These are phyloP conservation scores for Termitomyces sp. DNA, from an alignment of 768 basidiomycete genomes.

Conservation along the genomic window DNA sequence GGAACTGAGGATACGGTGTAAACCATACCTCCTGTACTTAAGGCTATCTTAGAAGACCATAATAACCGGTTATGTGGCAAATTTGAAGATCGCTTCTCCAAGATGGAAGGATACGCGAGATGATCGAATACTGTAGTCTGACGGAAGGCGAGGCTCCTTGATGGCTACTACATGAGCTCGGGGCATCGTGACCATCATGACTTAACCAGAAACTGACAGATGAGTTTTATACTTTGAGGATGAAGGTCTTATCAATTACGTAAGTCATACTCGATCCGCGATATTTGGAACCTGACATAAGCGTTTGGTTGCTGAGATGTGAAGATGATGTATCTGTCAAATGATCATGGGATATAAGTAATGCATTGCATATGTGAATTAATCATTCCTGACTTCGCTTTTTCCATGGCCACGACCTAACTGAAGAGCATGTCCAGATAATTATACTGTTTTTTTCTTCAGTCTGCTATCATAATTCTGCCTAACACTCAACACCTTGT, in stretches of 20 bases:
- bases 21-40: background rate
- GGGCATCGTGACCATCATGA: background rate
- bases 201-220: background rate
- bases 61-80: background rate
- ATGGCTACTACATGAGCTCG: background rate
- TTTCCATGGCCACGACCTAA: background rate
- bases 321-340: background rate
- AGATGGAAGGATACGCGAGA: background rate
- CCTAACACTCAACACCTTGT: background rate
- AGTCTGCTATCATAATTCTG: background rate
- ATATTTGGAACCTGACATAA: background rate
- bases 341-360: conserved; percentile 2
- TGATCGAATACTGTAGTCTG: background rate
- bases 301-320: background rate
- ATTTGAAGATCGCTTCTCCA: background rate
- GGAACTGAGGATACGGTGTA: background rate
- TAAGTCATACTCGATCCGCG: conserved; percentile 1
- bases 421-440: background rate
- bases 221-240: background rate
- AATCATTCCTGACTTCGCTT: conserved; percentile 8
- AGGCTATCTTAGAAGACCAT: background rate
- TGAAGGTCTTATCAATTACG: conserved; percentile 1
- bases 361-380: background rate
- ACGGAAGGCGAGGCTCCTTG: background rate
- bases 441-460: background rate